Conservation (phyloP, 2,329 filamentous ascomycete genomes). For the Sporothrix variecibatus region DNA sequence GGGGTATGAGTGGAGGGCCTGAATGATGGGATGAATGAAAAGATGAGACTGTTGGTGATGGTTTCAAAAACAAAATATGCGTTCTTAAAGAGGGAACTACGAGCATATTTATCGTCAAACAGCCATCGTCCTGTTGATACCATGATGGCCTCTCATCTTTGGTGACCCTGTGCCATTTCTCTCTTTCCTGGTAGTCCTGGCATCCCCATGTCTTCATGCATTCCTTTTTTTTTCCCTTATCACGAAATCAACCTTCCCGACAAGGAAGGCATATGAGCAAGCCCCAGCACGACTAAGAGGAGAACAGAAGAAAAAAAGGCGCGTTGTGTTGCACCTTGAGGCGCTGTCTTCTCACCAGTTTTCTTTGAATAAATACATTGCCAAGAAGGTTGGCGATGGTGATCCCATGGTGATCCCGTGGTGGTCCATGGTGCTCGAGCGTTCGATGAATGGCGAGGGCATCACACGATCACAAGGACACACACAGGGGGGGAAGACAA, state of each 20-base stretch:
- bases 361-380: not conserved
- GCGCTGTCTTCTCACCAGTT: not conserved
- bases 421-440: not conserved
- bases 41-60: not conserved
- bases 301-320: not conserved
- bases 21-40: not conserved
- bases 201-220: not conserved
- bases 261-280: slow-evolving; percentile 22
- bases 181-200: not conserved
- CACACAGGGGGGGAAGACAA: not conserved
- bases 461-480: not conserved
- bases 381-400: not conserved
- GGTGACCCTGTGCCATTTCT: not conserved
- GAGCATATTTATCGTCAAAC: not conserved
- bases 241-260: slow-evolving; percentile 21
- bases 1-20: not conserved
- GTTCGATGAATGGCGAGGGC: not conserved
- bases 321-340: not conserved
- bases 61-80: not conserved
- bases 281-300: not conserved
- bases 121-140: not conserved
- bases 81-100: not conserved
- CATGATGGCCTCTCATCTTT: not conserved
- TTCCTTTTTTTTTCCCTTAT: not conserved
- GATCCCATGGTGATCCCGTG: not conserved